A percentile compares a stretch with the other conserved stretches of the same genome.
Evolutionary conservation across 2,329 filamentous ascomycete species (phyloP).

Genomic region (Ophiostoma quercus): DNA sequence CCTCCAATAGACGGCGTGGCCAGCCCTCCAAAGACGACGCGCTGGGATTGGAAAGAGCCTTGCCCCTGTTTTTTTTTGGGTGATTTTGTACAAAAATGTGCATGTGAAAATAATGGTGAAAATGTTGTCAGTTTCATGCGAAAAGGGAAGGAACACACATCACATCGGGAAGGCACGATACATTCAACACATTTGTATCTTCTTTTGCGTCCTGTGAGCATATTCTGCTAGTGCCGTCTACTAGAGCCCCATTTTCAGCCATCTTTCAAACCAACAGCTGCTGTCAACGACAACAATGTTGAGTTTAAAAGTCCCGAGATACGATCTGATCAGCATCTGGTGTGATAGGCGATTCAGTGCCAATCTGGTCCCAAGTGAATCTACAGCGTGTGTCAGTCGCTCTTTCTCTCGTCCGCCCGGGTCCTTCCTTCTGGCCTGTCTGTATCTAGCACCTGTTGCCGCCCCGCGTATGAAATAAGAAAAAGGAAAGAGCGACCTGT

Average conservation of each 20-base stretch:
- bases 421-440: slow-evolving; percentile 8
- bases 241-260: background rate
- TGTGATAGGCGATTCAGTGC: background rate
- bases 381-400: background rate
- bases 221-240: background rate
- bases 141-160: slow-evolving; percentile 2
- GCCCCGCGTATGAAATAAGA: background rate
- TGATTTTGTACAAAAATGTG: slow-evolving; percentile 2
- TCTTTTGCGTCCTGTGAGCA: background rate
- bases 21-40: slow-evolving; percentile 7
- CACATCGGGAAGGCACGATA: background rate
- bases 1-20: background rate
- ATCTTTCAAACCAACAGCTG: background rate
- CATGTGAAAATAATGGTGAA: background rate
- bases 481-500: slow-evolving; percentile 20
- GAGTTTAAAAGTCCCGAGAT: background rate
- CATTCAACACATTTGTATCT: background rate
- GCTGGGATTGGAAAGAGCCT: background rate
- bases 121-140: background rate
- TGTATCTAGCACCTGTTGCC: background rate
- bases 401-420: slow-evolving; percentile 1
- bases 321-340: background rate
- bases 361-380: background rate
- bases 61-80: background rate
- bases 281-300: background rate